A percentile compares a stretch with the other conserved stretches of the same genome.
Evolutionary conservation across 257 asterid genomes (phyloP).

Genomic region (Agastache rugosa): DNA sequence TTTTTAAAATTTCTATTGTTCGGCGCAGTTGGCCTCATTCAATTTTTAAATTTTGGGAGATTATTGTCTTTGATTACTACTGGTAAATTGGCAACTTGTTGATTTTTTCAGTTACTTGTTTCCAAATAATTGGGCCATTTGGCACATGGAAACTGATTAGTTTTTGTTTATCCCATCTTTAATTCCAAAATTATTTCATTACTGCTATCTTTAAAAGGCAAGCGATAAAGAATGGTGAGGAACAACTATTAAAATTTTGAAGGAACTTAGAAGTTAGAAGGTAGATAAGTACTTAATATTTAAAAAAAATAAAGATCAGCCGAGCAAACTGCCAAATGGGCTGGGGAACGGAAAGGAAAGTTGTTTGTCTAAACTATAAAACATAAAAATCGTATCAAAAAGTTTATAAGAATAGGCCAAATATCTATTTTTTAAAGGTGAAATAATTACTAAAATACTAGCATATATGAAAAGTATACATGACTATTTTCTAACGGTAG

Average conservation of each 20-base stretch:
- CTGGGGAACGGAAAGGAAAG: background rate
- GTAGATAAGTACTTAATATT: background rate
- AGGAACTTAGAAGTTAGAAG: background rate
- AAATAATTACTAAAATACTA: too few species aligned
- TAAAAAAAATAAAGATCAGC: background rate
- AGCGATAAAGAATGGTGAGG: background rate
- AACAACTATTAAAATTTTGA: background rate
- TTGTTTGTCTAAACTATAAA: background rate
- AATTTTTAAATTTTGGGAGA: background rate
- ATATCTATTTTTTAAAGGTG: too few species aligned
- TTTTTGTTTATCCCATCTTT: background rate
- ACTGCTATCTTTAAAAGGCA: background rate
- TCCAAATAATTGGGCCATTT: constrained; percentile 34
- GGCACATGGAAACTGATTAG: constrained; percentile 15
- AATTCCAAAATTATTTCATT: background rate
- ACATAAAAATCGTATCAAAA: background rate
- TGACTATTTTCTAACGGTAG: too few species aligned
- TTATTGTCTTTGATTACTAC: too few species aligned
- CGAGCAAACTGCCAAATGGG: background rate
- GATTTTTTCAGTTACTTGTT: background rate
- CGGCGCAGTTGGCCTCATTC: background rate
- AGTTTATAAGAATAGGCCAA: background rate
- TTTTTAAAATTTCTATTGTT: background rate
- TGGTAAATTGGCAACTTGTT: background rate
- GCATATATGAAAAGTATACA: too few species aligned